Evolutionary conservation across 1,139 yeast species (phyloP).

Genomic region (Hemisphaericaspora xylofermentans): DNA sequence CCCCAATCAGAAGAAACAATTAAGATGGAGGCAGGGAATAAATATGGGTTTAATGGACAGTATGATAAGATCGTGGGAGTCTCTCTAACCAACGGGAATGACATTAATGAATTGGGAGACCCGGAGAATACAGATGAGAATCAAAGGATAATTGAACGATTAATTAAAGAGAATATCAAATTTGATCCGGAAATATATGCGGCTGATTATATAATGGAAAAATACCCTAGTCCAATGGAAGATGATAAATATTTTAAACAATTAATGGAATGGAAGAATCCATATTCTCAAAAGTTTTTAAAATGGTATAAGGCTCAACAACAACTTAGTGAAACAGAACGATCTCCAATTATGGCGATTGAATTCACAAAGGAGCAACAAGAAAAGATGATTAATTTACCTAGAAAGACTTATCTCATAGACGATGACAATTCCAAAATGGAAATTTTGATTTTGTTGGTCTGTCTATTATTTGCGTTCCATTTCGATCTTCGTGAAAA

Average conservation of each 20-base stretch:
- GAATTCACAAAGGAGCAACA: slow-evolving; percentile 62
- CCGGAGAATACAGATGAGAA: slow-evolving; percentile 64
- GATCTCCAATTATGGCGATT: slow-evolving; percentile 37
- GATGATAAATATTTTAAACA: slow-evolving; percentile 56
- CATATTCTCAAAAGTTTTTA: slow-evolving; percentile 41
- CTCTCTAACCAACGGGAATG: slow-evolving; percentile 79
- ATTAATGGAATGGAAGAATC: slow-evolving; percentile 59
- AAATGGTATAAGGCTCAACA: slow-evolving; percentile 49
- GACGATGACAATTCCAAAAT: slow-evolving; percentile 41
- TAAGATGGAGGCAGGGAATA: slow-evolving; percentile 10
- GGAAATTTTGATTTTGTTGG: slow-evolving; percentile 55
- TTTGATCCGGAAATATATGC: slow-evolving; percentile 90
- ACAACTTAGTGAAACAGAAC: slow-evolving; percentile 18
- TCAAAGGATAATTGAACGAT: slow-evolving; percentile 64
- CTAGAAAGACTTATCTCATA: slow-evolving; percentile 60
- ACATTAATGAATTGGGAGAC: slow-evolving; percentile 79
- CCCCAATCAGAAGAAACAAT: slow-evolving; percentile 9
- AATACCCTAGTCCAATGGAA: slow-evolving; percentile 53
- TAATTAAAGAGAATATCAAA: slow-evolving; percentile 68
- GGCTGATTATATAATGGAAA: slow-evolving; percentile 70
- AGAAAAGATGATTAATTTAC: slow-evolving; percentile 64
- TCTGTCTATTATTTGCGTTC: slow-evolving; percentile 69
- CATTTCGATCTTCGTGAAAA: slow-evolving; percentile 74
- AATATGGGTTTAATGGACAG: slow-evolving; percentile 78
- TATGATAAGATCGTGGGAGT: slow-evolving; percentile 63